A percentile compares a stretch with the other conserved stretches of the same genome.
Conservation (phyloP, 129 eudicot genomes). For the Sambucus nigra region DNA sequence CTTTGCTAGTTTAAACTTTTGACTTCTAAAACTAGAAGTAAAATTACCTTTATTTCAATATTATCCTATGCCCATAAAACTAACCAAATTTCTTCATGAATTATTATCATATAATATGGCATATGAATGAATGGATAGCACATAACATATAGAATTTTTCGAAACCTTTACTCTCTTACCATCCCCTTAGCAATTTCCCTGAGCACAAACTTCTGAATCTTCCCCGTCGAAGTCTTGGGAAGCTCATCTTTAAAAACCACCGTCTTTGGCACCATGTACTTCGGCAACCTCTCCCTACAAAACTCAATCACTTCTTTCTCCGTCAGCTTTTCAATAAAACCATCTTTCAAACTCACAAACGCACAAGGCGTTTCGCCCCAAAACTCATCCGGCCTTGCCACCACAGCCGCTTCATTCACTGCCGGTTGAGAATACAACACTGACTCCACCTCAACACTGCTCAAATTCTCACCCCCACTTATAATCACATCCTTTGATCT, state of each 20-base stretch:
- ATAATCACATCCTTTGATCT: too few species aligned
- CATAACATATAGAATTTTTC: too few species aligned
- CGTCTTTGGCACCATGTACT: slow-evolving; percentile 53
- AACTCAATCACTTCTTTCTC: slow-evolving; percentile 31
- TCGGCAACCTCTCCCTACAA: slow-evolving; percentile 41
- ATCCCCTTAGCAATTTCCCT: slow-evolving; percentile 40
- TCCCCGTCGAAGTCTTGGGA: slow-evolving; percentile 57
- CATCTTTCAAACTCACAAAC: slow-evolving; percentile 45
- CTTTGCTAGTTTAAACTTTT: too few species aligned
- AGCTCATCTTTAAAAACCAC: slow-evolving; percentile 46
- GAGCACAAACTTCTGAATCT: slow-evolving; percentile 45
- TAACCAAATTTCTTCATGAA: too few species aligned
- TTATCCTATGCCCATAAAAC: too few species aligned
- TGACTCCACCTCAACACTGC: slow-evolving; percentile 59
- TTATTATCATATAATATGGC: too few species aligned
- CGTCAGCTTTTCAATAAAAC: slow-evolving; percentile 17
- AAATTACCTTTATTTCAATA: too few species aligned
- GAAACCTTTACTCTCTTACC: too few species aligned
- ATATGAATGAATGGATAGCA: too few species aligned
- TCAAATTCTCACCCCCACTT: slow-evolving; percentile 58
- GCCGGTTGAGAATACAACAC: slow-evolving; percentile 34
- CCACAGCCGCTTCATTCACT: slow-evolving; percentile 55
- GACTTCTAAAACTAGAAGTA: too few species aligned
- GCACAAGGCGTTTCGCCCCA: slow-evolving; percentile 75
- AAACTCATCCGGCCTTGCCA: slow-evolving; percentile 42